phyloP scores from a whole-genome alignment of 2,329 filamentous ascomycete species.

The Aspergillus latus region DNA sequence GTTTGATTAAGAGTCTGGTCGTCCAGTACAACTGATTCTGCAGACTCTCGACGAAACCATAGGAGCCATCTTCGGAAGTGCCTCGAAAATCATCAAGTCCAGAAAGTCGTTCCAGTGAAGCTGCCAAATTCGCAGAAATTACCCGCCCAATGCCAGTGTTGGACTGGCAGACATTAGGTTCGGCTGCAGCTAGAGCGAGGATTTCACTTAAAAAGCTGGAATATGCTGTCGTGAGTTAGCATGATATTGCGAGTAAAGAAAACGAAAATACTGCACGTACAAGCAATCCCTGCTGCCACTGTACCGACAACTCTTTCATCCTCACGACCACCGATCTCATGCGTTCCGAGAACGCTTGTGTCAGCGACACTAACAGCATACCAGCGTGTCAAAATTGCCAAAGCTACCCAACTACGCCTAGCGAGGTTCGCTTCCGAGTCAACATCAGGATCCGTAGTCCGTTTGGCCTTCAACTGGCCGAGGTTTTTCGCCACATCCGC shows the following conservation, averaged over 20 bases:
- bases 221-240: conserved; percentile 29
- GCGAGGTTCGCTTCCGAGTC: conserved; percentile 44
- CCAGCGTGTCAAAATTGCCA: conserved; percentile 43
- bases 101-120: conserved; percentile 40
- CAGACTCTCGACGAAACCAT: conserved; percentile 37
- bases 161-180: conserved; percentile 37
- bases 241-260: neutral
- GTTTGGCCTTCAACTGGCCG: conserved; percentile 40
- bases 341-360: conserved; percentile 36
- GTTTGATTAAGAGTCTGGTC: conserved; percentile 43
- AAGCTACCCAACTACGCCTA: conserved; percentile 42
- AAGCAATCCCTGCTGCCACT: conserved; percentile 37
- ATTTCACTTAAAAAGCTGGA: conserved; percentile 40
- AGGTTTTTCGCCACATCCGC: conserved; percentile 41
- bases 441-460: conserved; percentile 34
- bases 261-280: conserved; percentile 29
- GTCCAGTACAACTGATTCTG: conserved; percentile 46
- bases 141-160: conserved; percentile 38
- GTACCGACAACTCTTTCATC: conserved; percentile 41
- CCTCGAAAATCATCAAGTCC: conserved; percentile 38
- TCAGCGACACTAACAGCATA: conserved; percentile 44
- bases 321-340: conserved; percentile 41
- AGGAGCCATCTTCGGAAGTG: conserved; percentile 27
- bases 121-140: conserved; percentile 37
- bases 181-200: conserved; percentile 33